Evolutionary conservation across 1,284 basidiomycete genomes (phyloP).

Genomic region (Volvariella volvacea): DNA sequence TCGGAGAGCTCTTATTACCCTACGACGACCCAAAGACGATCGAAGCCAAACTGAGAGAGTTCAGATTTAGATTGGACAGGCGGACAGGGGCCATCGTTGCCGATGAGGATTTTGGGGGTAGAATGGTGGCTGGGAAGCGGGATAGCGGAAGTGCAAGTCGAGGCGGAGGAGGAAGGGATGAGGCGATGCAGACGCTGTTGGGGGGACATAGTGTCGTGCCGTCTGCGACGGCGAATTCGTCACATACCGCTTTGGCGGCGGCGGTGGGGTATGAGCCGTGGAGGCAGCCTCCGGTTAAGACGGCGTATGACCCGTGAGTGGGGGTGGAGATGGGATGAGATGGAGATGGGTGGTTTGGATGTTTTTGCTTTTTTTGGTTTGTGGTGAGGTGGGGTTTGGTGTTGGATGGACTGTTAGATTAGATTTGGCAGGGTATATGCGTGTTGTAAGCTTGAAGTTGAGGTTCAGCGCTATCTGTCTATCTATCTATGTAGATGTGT

Average conservation of each 20-base stretch:
- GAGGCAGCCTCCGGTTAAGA: background rate
- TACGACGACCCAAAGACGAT: conserved; percentile 44
- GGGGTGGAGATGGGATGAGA: too few species aligned
- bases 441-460: too few species aligned
- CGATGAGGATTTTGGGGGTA: conserved; percentile 26
- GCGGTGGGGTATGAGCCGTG: background rate
- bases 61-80: conserved; percentile 51
- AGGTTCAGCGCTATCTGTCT: too few species aligned
- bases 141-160: conserved; percentile 9
- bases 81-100: conserved; percentile 59
- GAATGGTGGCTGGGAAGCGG: too few species aligned
- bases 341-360: too few species aligned
- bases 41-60: conserved; percentile 38
- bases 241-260: background rate
- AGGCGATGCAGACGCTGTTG: conserved; percentile 32
- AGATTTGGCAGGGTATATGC: too few species aligned
- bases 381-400: too few species aligned
- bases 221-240: background rate
- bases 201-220: conserved; percentile 14
- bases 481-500: too few species aligned
- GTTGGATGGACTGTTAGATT: too few species aligned
- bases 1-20: conserved; percentile 53
- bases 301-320: background rate
- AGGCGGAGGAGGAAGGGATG: conserved; percentile 22
- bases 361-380: too few species aligned